A percentile compares a stretch with the other conserved stretches of the same genome.
phyloP scores from a whole-genome alignment of 345 rosid species.

The Syzygium grande region DNA sequence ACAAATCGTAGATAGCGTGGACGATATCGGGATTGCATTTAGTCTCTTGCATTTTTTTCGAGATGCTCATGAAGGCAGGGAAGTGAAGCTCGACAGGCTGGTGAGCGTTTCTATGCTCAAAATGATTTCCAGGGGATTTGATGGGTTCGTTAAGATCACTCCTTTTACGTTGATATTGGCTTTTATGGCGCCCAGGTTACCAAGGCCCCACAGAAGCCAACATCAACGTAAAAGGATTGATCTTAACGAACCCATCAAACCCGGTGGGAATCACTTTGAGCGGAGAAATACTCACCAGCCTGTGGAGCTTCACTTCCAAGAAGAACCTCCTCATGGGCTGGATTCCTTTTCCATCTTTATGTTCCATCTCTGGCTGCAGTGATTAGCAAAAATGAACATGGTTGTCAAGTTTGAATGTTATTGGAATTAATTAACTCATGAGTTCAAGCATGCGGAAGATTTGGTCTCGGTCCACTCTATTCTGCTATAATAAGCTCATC shows the following conservation, averaged over 20 bases:
- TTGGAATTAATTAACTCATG: background rate
- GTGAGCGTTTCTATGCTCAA: constrained; percentile 37
- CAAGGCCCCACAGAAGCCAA: constrained; percentile 33
- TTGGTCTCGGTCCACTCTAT: background rate
- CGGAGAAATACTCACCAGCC: constrained; percentile 24
- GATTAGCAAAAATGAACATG: background rate
- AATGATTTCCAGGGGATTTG: constrained; percentile 74
- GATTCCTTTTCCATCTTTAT: background rate
- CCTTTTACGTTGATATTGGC: constrained; percentile 54
- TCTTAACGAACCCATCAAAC: constrained; percentile 76
- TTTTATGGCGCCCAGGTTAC: constrained; percentile 3
- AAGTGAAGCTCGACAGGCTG: constrained; percentile 37
- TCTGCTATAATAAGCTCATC: background rate
- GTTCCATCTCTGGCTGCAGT: background rate
- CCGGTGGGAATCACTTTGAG: constrained; percentile 65
- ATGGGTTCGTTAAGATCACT: constrained; percentile 64
- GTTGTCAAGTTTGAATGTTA: background rate
- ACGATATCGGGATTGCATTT: background rate
- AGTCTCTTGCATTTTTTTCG: background rate
- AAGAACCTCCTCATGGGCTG: constrained; percentile 34
- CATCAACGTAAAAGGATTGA: constrained; percentile 57
- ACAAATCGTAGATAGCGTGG: constrained; percentile 7
- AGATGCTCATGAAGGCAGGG: constrained; percentile 26
- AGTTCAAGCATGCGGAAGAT: background rate
- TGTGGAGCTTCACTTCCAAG: constrained; percentile 37